Evolutionary conservation across 148 eudicot species (phyloP).

Genomic region (Agrostemma githago): DNA sequence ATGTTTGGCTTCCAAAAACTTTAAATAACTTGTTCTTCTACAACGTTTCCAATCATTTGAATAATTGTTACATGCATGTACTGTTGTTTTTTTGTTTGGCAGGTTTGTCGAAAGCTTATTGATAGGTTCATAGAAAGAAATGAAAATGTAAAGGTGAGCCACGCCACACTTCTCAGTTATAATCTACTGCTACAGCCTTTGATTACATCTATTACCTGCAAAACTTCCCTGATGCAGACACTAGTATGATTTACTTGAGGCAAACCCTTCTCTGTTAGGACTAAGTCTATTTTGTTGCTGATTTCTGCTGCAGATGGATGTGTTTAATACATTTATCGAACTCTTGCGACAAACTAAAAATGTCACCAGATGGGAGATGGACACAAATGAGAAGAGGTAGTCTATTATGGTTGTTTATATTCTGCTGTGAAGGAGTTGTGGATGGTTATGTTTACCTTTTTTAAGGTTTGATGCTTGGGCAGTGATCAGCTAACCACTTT

Average conservation of each 20-base stretch:
- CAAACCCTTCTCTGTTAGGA: neutral
- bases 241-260: neutral
- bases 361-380: slow-evolving; percentile 82
- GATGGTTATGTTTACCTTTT: neutral
- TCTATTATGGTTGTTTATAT: slow-evolving; percentile 7
- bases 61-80: neutral
- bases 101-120: slow-evolving; percentile 95
- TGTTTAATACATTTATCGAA: slow-evolving; percentile 93
- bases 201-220: no score
- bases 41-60: neutral
- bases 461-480: neutral
- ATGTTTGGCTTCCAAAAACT: slow-evolving; percentile 38
- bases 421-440: neutral
- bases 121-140: slow-evolving; percentile 95
- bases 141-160: slow-evolving; percentile 94
- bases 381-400: slow-evolving; percentile 71
- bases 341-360: slow-evolving; percentile 90
- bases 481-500: no score
- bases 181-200: neutral
- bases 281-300: slow-evolving; percentile 1
- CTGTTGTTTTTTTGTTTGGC: no score
- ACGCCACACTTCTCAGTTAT: neutral
- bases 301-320: slow-evolving; percentile 71
- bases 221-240: neutral
- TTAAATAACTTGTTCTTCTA: neutral